phyloP scores from a whole-genome alignment of 805 yeast species.

The Cyberlindnera petersonii region DNA sequence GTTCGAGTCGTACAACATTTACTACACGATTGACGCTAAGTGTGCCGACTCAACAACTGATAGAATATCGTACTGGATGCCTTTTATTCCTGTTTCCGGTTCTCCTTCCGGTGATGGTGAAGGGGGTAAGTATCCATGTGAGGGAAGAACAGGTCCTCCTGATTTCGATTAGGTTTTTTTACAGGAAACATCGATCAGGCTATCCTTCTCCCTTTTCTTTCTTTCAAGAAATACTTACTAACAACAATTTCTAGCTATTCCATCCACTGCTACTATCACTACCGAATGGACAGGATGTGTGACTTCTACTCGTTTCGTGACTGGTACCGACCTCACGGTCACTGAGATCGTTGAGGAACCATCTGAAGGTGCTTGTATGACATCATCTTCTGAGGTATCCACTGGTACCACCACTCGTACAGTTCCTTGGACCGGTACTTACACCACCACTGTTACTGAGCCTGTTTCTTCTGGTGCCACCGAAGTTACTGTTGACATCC shows the following conservation, averaged over 20 bases:
- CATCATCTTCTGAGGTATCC: too few relatives aligned
- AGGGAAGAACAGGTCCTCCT: too few relatives aligned
- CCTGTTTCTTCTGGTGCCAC: too few relatives aligned
- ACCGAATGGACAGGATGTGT: constrained; percentile 9
- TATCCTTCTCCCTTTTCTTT: neutral
- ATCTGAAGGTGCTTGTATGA: neutral
- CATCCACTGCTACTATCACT: constrained; percentile 7
- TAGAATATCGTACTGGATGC: neutral
- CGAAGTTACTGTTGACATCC: too few relatives aligned
- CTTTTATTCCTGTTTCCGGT: constrained; percentile 5
- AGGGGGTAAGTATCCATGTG: constrained; percentile 9
- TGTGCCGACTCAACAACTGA: neutral
- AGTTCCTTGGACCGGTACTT: too few relatives aligned
- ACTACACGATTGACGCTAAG: neutral
- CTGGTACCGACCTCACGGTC: constrained; percentile 9
- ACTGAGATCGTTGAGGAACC: constrained; percentile 10
- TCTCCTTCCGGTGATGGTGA: constrained; percentile 13
- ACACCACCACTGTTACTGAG: too few relatives aligned
- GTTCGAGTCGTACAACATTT: neutral
- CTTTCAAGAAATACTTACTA: neutral
- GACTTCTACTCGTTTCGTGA: constrained; percentile 6
- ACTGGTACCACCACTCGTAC: too few relatives aligned
- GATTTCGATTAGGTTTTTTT: too few relatives aligned
- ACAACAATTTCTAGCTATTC: constrained; percentile 1
- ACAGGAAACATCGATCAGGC: too few relatives aligned